Evolutionary conservation across 805 yeast genomes (phyloP), one percentile per base, ranked within the genome.

Genomic region (Yamadazyma ubonensis): DNA sequence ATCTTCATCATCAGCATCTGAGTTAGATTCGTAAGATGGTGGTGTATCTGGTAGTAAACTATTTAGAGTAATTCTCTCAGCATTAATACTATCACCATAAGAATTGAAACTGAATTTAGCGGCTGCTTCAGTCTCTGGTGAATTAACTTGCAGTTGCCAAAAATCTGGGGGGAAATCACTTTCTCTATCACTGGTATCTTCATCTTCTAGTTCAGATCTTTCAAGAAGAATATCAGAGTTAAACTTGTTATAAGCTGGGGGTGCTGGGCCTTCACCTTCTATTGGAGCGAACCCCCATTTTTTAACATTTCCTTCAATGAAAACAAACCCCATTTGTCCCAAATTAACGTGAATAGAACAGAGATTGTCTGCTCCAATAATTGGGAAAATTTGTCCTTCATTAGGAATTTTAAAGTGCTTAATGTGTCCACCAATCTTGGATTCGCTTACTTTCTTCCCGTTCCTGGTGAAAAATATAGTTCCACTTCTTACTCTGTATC

Each of bases 221-320:
- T 85, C 96, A 20, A 91, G 63, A 39, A 91, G 61, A 3, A 89
- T 79, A 57, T 90, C 96, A 33, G 81, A 81, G 32, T 78, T 79
- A 53, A 81, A 89, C 42, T 81, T 78, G 35, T 86, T 86, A 62
- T 91, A 91, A 7, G 93, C 83, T 1, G 99, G 99, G 2, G 98
- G 96, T 4, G 98, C 95, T 3, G 95, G 83, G 43, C 89, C 83
- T 35, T 74, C 76, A 1, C 98, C 99, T 49, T 83, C 86, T 28
- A 83, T 72, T 2, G 93, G 91, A n/a, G 95, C 96, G 53, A 84
- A 83, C 5, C 96, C 96, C 96, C 96, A 89, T 58, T 86, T 88
- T 58, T 89, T 89, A 27, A 90, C 96, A 56, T 89, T 88, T 2
- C 87, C 96, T 57, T 90, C 96, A 35, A 90, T 86, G 55, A 76